These are phyloP conservation scores for Citrus trifoliata DNA, from an alignment of 345 rosid genomes.

Conservation along the genomic window DNA sequence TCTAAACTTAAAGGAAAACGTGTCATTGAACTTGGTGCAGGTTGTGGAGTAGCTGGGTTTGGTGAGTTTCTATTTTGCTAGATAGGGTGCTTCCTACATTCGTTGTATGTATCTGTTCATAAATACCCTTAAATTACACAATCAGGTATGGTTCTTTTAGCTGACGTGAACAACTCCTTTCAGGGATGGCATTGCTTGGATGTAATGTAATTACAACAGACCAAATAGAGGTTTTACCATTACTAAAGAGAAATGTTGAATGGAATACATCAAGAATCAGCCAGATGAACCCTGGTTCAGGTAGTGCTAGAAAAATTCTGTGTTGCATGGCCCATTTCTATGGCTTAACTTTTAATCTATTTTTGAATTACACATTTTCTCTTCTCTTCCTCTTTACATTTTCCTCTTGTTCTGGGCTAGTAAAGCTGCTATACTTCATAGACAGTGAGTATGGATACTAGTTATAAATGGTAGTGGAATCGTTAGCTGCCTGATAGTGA, in stretches of 20 bases:
- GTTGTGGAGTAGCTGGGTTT: conserved; percentile 95
- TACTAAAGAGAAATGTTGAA: conserved; percentile 74
- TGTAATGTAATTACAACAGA: conserved; percentile 84
- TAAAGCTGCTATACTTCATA: background rate
- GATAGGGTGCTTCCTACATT: background rate
- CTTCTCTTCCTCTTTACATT: background rate
- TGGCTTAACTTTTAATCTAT: background rate
- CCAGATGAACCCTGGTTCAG: conserved; percentile 71
- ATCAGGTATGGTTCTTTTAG: background rate
- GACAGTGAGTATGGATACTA: background rate
- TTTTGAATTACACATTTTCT: background rate
- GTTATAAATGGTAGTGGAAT: background rate
- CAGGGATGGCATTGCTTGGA: conserved; percentile 93
- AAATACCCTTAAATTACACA: conserved; percentile 1
- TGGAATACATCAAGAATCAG: conserved; percentile 69
- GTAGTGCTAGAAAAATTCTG: conserved; percentile 21
- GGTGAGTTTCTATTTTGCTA: conserved; percentile 49
- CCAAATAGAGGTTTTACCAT: conserved; percentile 73
- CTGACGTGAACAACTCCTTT: conserved; percentile 18
- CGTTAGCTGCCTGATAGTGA: conserved; percentile 2
- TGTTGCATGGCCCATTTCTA: background rate
- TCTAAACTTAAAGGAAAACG: conserved; percentile 89
- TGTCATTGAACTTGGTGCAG: conserved; percentile 91
- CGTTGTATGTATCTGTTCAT: background rate
- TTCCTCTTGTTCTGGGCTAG: background rate